phyloP scores from a whole-genome alignment of 2,329 filamentous ascomycete species.

The Leptographium wingfieldii region DNA sequence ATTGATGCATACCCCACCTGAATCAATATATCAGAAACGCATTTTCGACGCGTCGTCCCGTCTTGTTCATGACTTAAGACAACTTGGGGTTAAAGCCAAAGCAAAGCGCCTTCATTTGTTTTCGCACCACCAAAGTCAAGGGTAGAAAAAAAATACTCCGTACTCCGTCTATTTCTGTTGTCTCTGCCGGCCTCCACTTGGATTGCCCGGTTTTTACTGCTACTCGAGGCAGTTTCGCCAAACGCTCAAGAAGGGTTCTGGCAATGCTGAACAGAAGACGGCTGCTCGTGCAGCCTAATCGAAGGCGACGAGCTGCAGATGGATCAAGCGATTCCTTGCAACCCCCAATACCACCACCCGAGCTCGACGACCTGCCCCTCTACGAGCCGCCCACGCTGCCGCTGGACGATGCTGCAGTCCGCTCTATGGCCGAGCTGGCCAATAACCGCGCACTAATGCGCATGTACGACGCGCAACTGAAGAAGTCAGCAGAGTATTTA shows the following conservation, averaged over 20 bases:
- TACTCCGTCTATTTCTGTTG: neutral
- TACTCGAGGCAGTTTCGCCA: neutral
- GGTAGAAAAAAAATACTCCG: neutral
- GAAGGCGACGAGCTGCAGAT: neutral
- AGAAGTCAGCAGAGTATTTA: slow-evolving; percentile 29
- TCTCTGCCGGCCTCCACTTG: neutral
- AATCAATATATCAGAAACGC: too few species aligned
- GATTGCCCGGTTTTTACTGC: neutral
- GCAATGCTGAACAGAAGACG: slow-evolving; percentile 4
- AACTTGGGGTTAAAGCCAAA: too few species aligned
- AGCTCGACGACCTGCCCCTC: slow-evolving; percentile 26
- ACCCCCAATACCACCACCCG: neutral
- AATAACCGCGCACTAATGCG: slow-evolving; percentile 26
- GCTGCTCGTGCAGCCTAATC: slow-evolving; percentile 8
- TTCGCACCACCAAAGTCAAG: too few species aligned
- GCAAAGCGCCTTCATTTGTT: too few species aligned
- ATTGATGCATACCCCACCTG: too few species aligned
- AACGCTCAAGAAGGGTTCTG: neutral
- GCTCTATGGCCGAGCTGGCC: slow-evolving; percentile 29
- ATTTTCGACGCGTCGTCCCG: too few species aligned
- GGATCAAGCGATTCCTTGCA: neutral
- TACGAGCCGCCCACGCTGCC: slow-evolving; percentile 37
- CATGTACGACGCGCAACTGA: slow-evolving; percentile 33
- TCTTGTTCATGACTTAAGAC: too few species aligned
- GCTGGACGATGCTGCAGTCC: slow-evolving; percentile 26